Conservation (phyloP, 169 alveolate species). For the Cryptosporidium tyzzeri region DNA sequence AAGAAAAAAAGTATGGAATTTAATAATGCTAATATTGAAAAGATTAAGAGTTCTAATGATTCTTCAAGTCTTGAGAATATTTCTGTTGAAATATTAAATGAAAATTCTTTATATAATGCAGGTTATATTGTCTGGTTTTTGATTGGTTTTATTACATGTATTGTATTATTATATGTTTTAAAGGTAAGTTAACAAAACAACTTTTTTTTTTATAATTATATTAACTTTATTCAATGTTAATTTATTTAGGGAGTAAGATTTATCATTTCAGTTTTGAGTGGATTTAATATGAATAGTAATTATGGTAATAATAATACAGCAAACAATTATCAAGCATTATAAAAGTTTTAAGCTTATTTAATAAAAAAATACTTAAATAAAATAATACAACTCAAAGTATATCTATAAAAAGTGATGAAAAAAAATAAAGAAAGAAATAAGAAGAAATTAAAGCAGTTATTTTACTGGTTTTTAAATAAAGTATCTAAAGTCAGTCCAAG, state of each 20-base stretch:
- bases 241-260: conserved; percentile 58
- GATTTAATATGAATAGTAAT: conserved; percentile 30
- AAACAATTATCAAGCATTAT: conserved; percentile 56
- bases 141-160: conserved; percentile 48
- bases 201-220: too few species aligned
- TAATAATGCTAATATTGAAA: background rate
- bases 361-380: too few species aligned
- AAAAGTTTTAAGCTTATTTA: background rate
- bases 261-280: conserved; percentile 39
- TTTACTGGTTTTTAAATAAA: conserved; percentile 25
- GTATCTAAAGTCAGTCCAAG: conserved; percentile 31
- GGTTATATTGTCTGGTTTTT: conserved; percentile 57
- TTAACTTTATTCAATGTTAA: background rate
- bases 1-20: background rate
- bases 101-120: conserved; percentile 5
- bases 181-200: conserved; percentile 39
- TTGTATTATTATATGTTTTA: conserved; percentile 17
- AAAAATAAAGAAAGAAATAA: background rate
- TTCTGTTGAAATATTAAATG: conserved; percentile 15
- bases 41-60: background rate
- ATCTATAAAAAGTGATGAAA: background rate
- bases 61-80: conserved; percentile 10
- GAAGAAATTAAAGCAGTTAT: background rate
- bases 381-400: background rate
- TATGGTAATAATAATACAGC: background rate